phyloP scores from a whole-genome alignment of 139 green algal genomes.

The Prasinococcaceae sp. region DNA sequence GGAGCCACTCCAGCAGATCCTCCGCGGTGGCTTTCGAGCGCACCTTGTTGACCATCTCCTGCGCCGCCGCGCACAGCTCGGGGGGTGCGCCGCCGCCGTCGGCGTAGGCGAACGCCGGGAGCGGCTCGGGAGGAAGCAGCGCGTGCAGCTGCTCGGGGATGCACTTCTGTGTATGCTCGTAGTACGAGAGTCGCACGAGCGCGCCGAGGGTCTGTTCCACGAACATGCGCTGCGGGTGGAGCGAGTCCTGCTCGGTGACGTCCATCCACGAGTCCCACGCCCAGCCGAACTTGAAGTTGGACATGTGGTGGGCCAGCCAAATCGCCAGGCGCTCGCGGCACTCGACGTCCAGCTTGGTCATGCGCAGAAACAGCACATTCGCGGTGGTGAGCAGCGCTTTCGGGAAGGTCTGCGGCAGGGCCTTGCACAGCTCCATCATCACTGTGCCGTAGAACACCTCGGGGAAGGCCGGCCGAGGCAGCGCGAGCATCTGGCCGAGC shows the following conservation, averaged over 20 bases:
- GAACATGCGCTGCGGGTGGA: conserved; percentile 1
- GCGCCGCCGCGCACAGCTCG: neutral
- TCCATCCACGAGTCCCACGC: conserved; percentile 4
- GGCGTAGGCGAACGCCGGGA: neutral
- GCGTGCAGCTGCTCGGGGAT: neutral
- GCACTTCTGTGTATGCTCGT: conserved; percentile 1
- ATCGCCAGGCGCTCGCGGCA: neutral
- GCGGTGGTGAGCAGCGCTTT: conserved; percentile 3
- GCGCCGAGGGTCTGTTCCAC: neutral
- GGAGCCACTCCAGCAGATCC: conserved; percentile 5
- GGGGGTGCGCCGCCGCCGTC: neutral
- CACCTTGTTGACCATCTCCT: neutral
- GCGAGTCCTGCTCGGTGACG: conserved; percentile 4
- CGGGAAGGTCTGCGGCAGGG: conserved; percentile 4
- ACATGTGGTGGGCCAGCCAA: conserved; percentile 12
- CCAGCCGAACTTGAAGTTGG: conserved; percentile 10
- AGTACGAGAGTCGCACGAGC: neutral
- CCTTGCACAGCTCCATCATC: conserved; percentile 11
- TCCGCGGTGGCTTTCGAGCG: neutral
- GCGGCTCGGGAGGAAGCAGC: neutral
- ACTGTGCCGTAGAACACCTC: conserved; percentile 8
- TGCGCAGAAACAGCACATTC: neutral
- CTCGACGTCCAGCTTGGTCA: conserved; percentile 1
- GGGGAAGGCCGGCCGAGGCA: neutral
- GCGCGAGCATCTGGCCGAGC: conserved; percentile 6